Base-by-base conservation (phyloP, 73 alveolate genomes). In the Urostyla sp. region DNA sequence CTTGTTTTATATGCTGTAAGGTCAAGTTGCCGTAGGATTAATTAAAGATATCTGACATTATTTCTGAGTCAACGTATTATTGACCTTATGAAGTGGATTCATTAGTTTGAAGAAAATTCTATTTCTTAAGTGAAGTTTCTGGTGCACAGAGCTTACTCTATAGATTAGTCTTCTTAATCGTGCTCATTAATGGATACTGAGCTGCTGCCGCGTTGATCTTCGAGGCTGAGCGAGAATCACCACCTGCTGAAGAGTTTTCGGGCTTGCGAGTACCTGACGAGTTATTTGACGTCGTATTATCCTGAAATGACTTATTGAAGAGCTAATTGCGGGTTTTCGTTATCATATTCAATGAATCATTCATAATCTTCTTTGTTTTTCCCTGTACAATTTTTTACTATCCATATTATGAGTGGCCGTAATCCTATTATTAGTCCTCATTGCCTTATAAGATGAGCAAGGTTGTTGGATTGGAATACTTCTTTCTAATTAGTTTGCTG, bases 261-360 rank as follows among this genome's bases (percentile, higher is more conserved):
- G 61, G 61, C 2, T 43, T 5, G 20, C 79, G 37, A 28, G 79
- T 63, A 10, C 72, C 83, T 1, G 83, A 69, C 2, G 83, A 69
- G 6, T 49, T 18, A 53, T 38, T 40, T 10, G 16, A 11, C 52
- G 20, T 49, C 34, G 31, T 45, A 69, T 48, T 49, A 16, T 69
- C 24, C 23, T 69, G 32, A 24, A 48, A 49, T n/a, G 72, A 46
- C 48, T 69, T 69, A 31, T 69, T 69, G 1, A 69, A 45, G 48
- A 46, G 49, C 55, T 69, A 46, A 69, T 69, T 69, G 38, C 83
- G 20, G 3, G 83, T 46, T 49, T 69, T 69, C 24, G 67, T 69
- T 23, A 69, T 69, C 83, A 69, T 69, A 23, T 69, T 69, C 28
- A 69, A 27, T 13, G 63, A 31, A 49, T 69, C 83, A 31, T 69